Evolutionary conservation across 2,329 filamentous ascomycete genomes (phyloP).

Genomic region (Exophiala calicioides): DNA sequence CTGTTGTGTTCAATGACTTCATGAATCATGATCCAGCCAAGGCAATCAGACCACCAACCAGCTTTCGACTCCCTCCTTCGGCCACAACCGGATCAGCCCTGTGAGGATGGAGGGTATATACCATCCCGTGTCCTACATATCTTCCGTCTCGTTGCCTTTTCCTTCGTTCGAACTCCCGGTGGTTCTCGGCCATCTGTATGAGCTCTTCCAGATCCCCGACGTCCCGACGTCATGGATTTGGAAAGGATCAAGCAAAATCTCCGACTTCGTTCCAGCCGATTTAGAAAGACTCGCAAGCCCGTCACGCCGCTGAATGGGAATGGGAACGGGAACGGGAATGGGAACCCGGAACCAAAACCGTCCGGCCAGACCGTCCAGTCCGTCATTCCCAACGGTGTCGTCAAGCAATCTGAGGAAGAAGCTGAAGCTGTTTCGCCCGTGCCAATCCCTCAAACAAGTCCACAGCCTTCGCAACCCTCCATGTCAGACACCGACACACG

Average conservation of each 20-base stretch:
- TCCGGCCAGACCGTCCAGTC: background rate
- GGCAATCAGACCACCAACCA: background rate
- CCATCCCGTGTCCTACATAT: background rate
- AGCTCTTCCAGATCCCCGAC: background rate
- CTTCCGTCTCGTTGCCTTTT: background rate
- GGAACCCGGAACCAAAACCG: slow-evolving; percentile 4
- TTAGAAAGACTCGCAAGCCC: slow-evolving; percentile 25
- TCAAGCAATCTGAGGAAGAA: too few species aligned
- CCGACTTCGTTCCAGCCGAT: slow-evolving; percentile 29
- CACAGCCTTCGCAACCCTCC: slow-evolving; percentile 5
- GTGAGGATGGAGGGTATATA: background rate
- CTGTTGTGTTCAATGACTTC: too few species aligned
- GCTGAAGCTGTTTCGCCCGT: too few species aligned
- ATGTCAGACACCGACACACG: slow-evolving; percentile 14
- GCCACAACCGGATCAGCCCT: slow-evolving; percentile 4
- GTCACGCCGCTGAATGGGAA: background rate
- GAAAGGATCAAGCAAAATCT: slow-evolving; percentile 32
- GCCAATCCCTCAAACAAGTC: slow-evolving; percentile 4
- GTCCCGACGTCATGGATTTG: slow-evolving; percentile 25
- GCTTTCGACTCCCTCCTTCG: slow-evolving; percentile 3
- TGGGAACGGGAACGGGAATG: too few species aligned
- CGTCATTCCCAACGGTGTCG: background rate
- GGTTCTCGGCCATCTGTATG: background rate
- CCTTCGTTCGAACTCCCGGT: background rate
- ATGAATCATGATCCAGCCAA: slow-evolving; percentile 10